Evolutionary conservation across 495 filamentous ascomycete species (phyloP).

Genomic region (Trichoderma parareesei): DNA sequence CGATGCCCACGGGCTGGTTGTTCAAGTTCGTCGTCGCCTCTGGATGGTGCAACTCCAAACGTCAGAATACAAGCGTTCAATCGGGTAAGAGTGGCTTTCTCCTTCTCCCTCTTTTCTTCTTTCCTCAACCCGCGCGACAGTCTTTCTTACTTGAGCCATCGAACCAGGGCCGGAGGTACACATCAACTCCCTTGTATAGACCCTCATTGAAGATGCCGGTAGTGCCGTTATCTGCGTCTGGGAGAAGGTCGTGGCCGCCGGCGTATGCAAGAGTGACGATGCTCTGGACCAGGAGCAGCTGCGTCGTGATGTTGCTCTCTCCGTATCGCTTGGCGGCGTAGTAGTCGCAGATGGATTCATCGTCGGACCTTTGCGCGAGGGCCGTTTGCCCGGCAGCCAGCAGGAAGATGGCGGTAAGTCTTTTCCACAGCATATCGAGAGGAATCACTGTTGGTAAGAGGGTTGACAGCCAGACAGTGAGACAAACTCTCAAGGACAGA

Average conservation of each 20-base stretch:
- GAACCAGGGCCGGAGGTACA: slow-evolving; percentile 41
- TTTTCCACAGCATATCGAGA: not conserved
- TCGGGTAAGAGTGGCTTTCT: not conserved
- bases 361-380: slow-evolving; percentile 29
- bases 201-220: slow-evolving; percentile 38
- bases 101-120: too few species aligned
- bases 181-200: slow-evolving; percentile 28
- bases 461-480: too few species aligned
- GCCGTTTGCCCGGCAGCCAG: not conserved
- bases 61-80: not conserved
- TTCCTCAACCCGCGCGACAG: too few species aligned
- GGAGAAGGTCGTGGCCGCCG: slow-evolving; percentile 29
- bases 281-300: slow-evolving; percentile 33
- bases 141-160: slow-evolving; percentile 23
- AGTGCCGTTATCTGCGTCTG: slow-evolving; percentile 25
- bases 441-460: too few species aligned
- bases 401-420: not conserved
- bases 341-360: slow-evolving; percentile 40
- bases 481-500: too few species aligned
- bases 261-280: slow-evolving; percentile 41
- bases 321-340: slow-evolving; percentile 34
- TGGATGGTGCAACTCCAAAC: not conserved
- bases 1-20: slow-evolving; percentile 15
- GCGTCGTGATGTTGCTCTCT: slow-evolving; percentile 37
- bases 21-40: slow-evolving; percentile 35